Evolutionary conservation across 768 basidiomycete species (phyloP), one percentile per base, ranked within the genome.

Genomic region (Phallus indusiatus): DNA sequence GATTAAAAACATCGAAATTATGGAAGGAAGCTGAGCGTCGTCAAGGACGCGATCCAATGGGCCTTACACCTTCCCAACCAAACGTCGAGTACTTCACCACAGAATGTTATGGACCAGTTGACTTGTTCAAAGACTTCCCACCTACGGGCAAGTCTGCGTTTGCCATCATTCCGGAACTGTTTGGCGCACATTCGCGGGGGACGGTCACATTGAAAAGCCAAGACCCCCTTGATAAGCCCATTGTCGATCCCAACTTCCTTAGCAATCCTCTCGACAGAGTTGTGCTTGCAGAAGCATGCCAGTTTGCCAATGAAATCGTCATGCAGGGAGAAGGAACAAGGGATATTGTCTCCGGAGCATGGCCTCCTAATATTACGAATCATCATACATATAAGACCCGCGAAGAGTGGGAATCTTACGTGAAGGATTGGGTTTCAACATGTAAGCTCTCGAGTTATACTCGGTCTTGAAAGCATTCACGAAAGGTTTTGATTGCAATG

Each of bases 141-240:
- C 4, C n/a, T 4, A 2, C 14, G n/a, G 42, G 42, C 2, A 42
- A 42, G n/a, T 42, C 42, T 14, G 42, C 42, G 42, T 42, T 42
- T 42, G 42, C 4, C 42, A 42, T 42, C 42, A n/a, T 42, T 42
- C 9, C 42, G 5, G 42, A 42, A 42, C 42, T 42, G 3, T 42
- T 42, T 42, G 42, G 42, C 42, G 14, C 4, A 42, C 42, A 42
- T 2, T 42, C 42, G 12, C 42, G 42, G 6, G 78, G 78, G 4
- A 74, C 65, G 4, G 55, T 80, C 52, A 61, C 68, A 33, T 65
- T 80, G 18, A 70, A 70, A 34, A 78, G 78, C 0, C 60, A 67
- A 1, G 65, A 76, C 47, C 75, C 76, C 9, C 69, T 69, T 64
- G 76, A 78, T 10, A 56, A 64, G 0, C 78, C 78, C 0, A n/a